Evolutionary conservation across 2,329 filamentous ascomycete genomes (phyloP).

Genomic region (Rhinocladiella similis): DNA sequence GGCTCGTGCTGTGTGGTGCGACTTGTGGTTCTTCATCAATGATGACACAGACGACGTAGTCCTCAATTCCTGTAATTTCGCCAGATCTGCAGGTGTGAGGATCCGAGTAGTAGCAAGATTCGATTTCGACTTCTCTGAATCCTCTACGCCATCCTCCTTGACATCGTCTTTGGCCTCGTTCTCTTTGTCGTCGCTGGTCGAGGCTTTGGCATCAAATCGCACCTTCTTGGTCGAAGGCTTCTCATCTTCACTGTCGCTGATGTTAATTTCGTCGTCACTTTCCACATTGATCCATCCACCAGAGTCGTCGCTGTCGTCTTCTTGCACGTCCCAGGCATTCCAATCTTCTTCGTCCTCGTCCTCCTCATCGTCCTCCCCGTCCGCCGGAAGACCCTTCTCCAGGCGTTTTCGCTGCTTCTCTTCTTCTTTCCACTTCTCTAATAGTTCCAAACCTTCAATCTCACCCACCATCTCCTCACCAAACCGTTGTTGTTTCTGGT

Average conservation of each 20-base stretch:
- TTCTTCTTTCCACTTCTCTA: slow-evolving; percentile 92
- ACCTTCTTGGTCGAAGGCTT: slow-evolving; percentile 64
- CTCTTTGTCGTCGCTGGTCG: slow-evolving; percentile 38
- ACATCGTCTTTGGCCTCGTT: slow-evolving; percentile 39
- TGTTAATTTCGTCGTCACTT: slow-evolving; percentile 73
- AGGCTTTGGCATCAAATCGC: slow-evolving; percentile 48
- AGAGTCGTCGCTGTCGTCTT: slow-evolving; percentile 66
- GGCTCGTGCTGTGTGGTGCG: slow-evolving; percentile 47
- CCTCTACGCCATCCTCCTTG: slow-evolving; percentile 20
- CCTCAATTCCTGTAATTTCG: slow-evolving; percentile 87
- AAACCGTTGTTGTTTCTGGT: slow-evolving; percentile 74
- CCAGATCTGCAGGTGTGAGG: slow-evolving; percentile 92
- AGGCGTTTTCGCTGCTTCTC: slow-evolving; percentile 72
- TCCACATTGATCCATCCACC: slow-evolving; percentile 92
- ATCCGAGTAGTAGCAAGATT: slow-evolving; percentile 90
- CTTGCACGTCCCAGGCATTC: slow-evolving; percentile 62
- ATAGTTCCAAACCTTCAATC: slow-evolving; percentile 88
- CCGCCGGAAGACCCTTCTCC: slow-evolving; percentile 65
- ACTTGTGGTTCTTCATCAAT: slow-evolving; percentile 41
- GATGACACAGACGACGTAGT: slow-evolving; percentile 71
- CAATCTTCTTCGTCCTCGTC: slow-evolving; percentile 60
- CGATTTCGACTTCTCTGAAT: slow-evolving; percentile 42
- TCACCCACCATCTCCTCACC: slow-evolving; percentile 78
- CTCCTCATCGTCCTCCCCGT: slow-evolving; percentile 60
- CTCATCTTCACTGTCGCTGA: slow-evolving; percentile 74